Evolutionary conservation across 345 rosid genomes (phyloP), one percentile per base, ranked within the genome.

Genomic region (Brassica rapa): DNA sequence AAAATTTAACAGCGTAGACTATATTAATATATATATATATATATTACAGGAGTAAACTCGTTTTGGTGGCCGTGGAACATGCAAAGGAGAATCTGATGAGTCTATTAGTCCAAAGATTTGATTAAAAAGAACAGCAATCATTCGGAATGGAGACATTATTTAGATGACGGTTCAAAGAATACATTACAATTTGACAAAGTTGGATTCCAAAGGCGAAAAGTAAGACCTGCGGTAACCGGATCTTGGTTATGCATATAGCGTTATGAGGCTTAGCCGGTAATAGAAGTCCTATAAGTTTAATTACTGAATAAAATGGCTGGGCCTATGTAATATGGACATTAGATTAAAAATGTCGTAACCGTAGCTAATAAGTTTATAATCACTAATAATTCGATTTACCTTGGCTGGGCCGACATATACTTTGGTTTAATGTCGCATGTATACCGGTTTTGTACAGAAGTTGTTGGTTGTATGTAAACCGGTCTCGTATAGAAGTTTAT

Each of bases 11-110:
- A 49, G 73, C 77, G 65, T 60, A 37, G 46, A 67, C 46, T 72
- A 24, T 2, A 15, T 41, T 66, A 14, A 60, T 6, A 6, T 1
- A 11, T 12, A 61, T 56, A 14, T 49, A 32, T 10, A 2, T 25
- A 62, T 49, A 27, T 6, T 1, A 51, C 30, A 32, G 8, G 2
- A 7, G 3, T 0, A 70, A 49, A 33, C n/a, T 60, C 14, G 23
- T 69, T 62, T 63, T 53, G 24, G 71, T 77, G 8, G 60, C 51
- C 60, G 30, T 27, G 15, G 72, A 64, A 77, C 77, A 72, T 72
- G 72, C 39, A 59, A 78, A 56, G n/a, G 14, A 57, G 67, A 41
- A 78, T 65, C 71, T 39, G 29, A 77, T 39, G 29, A 77, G 61
- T 77, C 35, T 12, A 56, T 75, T 37, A 8, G 14, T 19, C 15